Percentiles rank a stretch among this genome's conserved stretches.
Evolutionary conservation across 2,329 filamentous ascomycete species (phyloP).

Genomic region (Pseudogymnoascus sp.): DNA sequence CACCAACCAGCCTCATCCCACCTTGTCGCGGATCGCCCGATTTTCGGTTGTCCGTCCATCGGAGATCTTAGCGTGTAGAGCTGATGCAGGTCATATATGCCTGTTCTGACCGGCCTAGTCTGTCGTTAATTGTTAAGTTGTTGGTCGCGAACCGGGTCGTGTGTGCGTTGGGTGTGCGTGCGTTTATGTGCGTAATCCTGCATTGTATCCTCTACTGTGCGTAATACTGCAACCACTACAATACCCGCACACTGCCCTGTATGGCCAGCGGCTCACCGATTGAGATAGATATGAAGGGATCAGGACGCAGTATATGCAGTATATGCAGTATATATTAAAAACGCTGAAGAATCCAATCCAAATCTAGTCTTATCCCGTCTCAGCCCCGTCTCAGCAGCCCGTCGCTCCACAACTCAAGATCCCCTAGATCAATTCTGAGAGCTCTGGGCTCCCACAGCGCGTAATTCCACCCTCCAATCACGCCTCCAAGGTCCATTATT

Average conservation of each 20-base stretch:
- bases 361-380: background rate
- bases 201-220: background rate
- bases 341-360: background rate
- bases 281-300: background rate
- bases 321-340: background rate
- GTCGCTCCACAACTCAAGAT: background rate
- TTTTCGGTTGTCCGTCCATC: background rate
- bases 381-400: background rate
- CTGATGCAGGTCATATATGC: conserved; percentile 2
- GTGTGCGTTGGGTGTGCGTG: background rate
- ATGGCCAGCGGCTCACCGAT: background rate
- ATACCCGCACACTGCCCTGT: background rate
- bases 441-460: background rate
- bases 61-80: background rate
- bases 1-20: background rate
- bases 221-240: background rate
- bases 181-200: background rate
- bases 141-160: background rate
- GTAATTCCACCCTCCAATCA: background rate
- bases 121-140: background rate
- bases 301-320: background rate
- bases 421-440: background rate
- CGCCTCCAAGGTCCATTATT: background rate
- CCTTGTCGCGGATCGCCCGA: background rate
- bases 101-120: background rate